phyloP scores from a whole-genome alignment of 2,329 filamentous ascomycete genomes.

The Beauveria rudraprayagi region DNA sequence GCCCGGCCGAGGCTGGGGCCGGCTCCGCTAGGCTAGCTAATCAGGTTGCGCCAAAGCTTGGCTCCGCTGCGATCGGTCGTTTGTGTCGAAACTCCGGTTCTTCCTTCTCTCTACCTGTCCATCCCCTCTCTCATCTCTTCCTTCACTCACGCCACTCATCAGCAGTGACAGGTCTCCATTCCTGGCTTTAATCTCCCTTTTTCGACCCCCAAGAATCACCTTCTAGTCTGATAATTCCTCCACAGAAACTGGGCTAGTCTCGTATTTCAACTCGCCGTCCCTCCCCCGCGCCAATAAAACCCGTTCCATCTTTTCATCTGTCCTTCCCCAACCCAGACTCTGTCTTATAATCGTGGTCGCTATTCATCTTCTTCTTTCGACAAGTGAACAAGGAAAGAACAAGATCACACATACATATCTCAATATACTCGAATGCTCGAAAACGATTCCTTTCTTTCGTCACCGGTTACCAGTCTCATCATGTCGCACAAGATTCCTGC shows the following conservation, averaged over 20 bases:
- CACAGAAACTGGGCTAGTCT: not conserved
- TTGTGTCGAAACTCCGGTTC: constrained; percentile 4
- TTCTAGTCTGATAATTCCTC: not conserved
- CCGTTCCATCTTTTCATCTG: constrained; percentile 1
- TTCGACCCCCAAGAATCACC: not conserved
- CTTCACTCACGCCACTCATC: not conserved
- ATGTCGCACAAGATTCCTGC: constrained; percentile 40
- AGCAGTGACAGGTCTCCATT: not conserved
- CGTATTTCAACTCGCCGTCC: constrained; percentile 2
- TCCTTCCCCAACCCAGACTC: not conserved
- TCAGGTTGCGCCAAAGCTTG: constrained; percentile 9
- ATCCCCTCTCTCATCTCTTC: not conserved
- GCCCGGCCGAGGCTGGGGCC: constrained; percentile 5
- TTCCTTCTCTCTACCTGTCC: not conserved
- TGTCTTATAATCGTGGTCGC: not conserved
- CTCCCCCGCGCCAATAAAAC: not conserved
- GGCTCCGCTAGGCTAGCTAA: not conserved
- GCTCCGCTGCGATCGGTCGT: not conserved
- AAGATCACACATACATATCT: not conserved
- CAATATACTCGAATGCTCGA: constrained; percentile 9
- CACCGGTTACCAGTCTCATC: constrained; percentile 12
- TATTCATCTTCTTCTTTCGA: not conserved
- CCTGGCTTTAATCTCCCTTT: not conserved
- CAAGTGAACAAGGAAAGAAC: not conserved
- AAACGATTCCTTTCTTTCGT: constrained; percentile 6